Evolutionary conservation across 2,329 filamentous ascomycete genomes (phyloP), one percentile per base, ranked within the genome.

Genomic region (Scedosporium minutisporum): DNA sequence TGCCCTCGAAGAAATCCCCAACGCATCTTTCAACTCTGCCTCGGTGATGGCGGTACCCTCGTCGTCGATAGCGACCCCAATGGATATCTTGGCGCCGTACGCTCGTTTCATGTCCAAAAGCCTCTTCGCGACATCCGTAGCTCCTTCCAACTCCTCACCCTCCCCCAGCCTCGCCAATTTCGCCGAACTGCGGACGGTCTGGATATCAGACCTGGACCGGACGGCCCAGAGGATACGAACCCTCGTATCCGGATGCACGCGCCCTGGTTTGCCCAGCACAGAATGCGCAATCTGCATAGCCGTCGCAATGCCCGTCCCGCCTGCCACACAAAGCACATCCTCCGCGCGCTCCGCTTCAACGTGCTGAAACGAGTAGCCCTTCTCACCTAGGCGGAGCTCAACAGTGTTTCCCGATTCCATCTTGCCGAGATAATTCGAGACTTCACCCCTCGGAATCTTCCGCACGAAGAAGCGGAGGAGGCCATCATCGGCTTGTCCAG

Each of bases 231-330:
- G 75, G 29, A 97, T 87, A 58, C 84, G 82, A 62, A 96, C 82
- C 1, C 48, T 69, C 0, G 74, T 63, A 3, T 67, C 64, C 16
- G 66, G 63, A 21, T 65, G 65, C 21, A 72, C 67, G 16, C 46
- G 18, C 3, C 48, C 44, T 1, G 57, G 42, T 6, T 60, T 55
- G 64, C 80, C 74, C 3, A 86, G 75, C 10, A 93, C 74, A 0
- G 84, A 83, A 65, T 86, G 77, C 1, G 87, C 90, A 48, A 89
- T 84, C 75, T 97, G 93, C 73, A 97, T 75, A 6, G 93, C 95
- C 0, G 93, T 91, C 16, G 91, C 92, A 68, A 99, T 89, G 1
- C 95, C 93, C 0, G 95, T 99, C 0, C 95, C 95, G 1, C 93
- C 95, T 1, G 93, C 95, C 23, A 97, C 77, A 70, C 97, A 96